phyloP scores from a whole-genome alignment of 805 yeast species.

The Candida insectorum region DNA sequence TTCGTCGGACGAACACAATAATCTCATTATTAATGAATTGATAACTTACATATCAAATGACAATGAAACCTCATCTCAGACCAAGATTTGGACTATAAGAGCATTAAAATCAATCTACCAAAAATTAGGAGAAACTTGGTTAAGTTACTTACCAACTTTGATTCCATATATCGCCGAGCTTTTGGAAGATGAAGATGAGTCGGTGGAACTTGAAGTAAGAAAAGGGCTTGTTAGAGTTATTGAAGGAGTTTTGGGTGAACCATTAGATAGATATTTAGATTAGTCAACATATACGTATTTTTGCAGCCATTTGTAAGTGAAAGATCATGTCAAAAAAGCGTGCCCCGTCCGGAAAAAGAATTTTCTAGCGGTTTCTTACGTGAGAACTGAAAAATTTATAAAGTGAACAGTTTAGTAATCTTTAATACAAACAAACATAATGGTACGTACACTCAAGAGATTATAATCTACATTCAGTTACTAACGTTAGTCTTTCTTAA shows the following conservation, averaged over 20 bases:
- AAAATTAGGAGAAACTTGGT: slow-evolving; percentile 94
- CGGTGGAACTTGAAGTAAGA: slow-evolving; percentile 87
- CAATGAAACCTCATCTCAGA: slow-evolving; percentile 59
- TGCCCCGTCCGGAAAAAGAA: slow-evolving; percentile 11
- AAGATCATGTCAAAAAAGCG: no score
- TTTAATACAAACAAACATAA: no score
- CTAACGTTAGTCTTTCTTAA: slow-evolving; percentile 50
- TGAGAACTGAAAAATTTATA: slow-evolving; percentile 10
- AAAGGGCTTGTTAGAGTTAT: slow-evolving; percentile 86
- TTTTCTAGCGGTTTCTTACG: slow-evolving; percentile 10
- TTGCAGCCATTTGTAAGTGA: no score
- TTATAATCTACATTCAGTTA: no score
- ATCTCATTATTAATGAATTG: slow-evolving; percentile 47
- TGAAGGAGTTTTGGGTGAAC: slow-evolving; percentile 91
- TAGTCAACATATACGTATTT: slow-evolving; percentile 13
- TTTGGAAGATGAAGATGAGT: slow-evolving; percentile 91
- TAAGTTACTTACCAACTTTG: slow-evolving; percentile 83
- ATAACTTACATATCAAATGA: slow-evolving; percentile 37
- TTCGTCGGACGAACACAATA: slow-evolving; percentile 68
- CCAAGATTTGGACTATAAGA: slow-evolving; percentile 82
- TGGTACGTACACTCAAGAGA: no score
- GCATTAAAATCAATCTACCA: slow-evolving; percentile 79
- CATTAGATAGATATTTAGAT: slow-evolving; percentile 76
- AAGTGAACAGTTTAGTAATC: background rate
- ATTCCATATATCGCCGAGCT: slow-evolving; percentile 95